Conservation (phyloP, 345 rosid species). For the Syzygium oleosum region DNA sequence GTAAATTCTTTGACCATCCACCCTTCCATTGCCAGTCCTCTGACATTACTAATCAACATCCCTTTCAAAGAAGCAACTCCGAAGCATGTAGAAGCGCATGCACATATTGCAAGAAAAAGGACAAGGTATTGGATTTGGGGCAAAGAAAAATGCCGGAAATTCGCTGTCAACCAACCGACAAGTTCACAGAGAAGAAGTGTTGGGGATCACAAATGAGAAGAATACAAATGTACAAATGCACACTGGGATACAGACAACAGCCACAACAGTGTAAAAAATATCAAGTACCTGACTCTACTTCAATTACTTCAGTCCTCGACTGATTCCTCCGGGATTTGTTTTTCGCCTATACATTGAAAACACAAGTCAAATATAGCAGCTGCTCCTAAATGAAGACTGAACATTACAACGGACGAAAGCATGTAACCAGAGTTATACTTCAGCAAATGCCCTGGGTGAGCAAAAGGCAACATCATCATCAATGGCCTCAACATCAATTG, state of each 20-base stretch:
- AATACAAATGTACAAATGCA: background rate
- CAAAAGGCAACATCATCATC: constrained; percentile 80
- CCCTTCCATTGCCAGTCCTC: background rate
- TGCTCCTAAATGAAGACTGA: background rate
- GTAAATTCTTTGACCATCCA: background rate
- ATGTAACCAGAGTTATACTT: constrained; percentile 27
- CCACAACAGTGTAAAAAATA: background rate
- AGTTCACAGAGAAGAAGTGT: background rate
- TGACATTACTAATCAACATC: background rate
- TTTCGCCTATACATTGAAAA: constrained; percentile 46
- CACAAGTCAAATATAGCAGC: constrained; percentile 6
- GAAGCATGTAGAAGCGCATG: background rate
- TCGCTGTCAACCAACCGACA: background rate
- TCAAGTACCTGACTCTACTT: constrained; percentile 62
- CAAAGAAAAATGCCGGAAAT: background rate
- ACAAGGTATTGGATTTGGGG: background rate
- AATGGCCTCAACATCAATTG: constrained; percentile 66
- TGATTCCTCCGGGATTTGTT: constrained; percentile 49
- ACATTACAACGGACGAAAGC: background rate
- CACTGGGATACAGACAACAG: background rate
- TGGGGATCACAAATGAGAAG: background rate
- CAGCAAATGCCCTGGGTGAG: constrained; percentile 70
- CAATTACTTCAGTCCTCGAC: constrained; percentile 32
- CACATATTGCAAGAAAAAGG: background rate
- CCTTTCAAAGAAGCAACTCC: background rate